Conservation (phyloP, 75 land plant genomes). For the Sequoia sempervirens region DNA sequence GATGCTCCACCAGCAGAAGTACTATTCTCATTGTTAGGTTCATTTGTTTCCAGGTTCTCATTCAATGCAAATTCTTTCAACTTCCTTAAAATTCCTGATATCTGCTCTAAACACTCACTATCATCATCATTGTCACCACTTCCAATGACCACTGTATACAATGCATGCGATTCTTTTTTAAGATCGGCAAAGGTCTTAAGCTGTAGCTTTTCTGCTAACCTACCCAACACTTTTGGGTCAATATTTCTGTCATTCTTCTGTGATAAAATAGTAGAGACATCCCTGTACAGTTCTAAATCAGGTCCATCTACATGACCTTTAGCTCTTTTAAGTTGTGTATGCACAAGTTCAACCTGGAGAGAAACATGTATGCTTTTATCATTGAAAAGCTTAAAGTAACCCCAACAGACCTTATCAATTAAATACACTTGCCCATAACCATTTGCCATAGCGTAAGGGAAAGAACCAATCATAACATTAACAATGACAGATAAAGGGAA, state of each 20-base stretch:
- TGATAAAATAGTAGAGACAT: slow-evolving; percentile 28
- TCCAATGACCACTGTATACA: slow-evolving; percentile 56
- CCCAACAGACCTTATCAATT: not conserved
- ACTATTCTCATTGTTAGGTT: slow-evolving; percentile 20
- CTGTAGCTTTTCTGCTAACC: slow-evolving; percentile 68
- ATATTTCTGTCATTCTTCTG: slow-evolving; percentile 31
- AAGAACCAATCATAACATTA: not conserved
- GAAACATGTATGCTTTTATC: not conserved
- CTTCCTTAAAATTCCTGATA: slow-evolving; percentile 48
- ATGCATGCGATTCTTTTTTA: slow-evolving; percentile 64
- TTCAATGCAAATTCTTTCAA: slow-evolving; percentile 42
- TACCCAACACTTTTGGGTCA: slow-evolving; percentile 34
- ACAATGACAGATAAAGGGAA: not conserved
- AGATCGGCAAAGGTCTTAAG: slow-evolving; percentile 58
- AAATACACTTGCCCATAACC: not conserved
- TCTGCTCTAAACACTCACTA: slow-evolving; percentile 25
- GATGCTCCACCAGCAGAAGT: not conserved
- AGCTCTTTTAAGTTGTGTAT: slow-evolving; percentile 76
- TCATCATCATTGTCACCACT: slow-evolving; percentile 30
- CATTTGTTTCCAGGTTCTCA: slow-evolving; percentile 39
- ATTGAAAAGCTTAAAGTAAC: not conserved
- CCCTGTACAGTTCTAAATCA: slow-evolving; percentile 39
- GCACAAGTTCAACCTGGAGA: slow-evolving; percentile 75
- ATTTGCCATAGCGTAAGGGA: not conserved
- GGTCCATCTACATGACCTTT: slow-evolving; percentile 46